Evolutionary conservation across 208 protist species (phyloP), one percentile per base, ranked within the genome.

Genomic region (Blechomonas ayalai): DNA sequence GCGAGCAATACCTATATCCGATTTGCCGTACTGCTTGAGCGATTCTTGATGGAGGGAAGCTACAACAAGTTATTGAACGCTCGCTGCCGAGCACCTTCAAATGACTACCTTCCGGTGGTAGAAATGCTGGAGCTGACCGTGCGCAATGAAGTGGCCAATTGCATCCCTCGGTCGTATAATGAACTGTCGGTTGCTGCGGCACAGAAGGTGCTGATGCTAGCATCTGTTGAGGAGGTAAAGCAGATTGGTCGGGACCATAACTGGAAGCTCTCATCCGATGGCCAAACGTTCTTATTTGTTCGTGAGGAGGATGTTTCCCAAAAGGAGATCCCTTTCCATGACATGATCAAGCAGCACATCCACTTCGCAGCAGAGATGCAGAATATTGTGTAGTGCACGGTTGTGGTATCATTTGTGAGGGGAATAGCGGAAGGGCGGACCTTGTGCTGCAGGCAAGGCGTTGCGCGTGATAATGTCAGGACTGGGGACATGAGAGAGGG

Each of bases 1-100:
- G 62, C 52, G 13, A 56, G 48, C n/a, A 85, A 89, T 61, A 60
- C 57, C 18, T 88, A 80, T 57, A 80, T 93, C 33, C 81, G 85
- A 33, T 90, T 89, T 31, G 81, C 86, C 4, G 77, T 96, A 24
- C 68, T 75, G 41, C 67, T 95, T 25, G 89, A 96, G 64, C 78
- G 87, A 2, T 95, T 79, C 47, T 41, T 93, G 33, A 97, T 96
- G 92, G 87, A 97, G 55, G 89, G 90, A 2, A 95, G 82, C 51
- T 96, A 96, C 69, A 84, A 93, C 62, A 95, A 95, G 48, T 64
- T 96, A 13, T 79, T 94, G 36, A 84, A 69, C 32, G 77, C 82
- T 1, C 73, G 83, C 27, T 68, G 73, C 34, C 79, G 93, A 42
- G 91, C 80, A 24, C 91, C 91, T 23, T 87, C 75, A 23, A 92